Conservation (phyloP, 2,329 filamentous ascomycete species). For the Fusarium sp. region DNA sequence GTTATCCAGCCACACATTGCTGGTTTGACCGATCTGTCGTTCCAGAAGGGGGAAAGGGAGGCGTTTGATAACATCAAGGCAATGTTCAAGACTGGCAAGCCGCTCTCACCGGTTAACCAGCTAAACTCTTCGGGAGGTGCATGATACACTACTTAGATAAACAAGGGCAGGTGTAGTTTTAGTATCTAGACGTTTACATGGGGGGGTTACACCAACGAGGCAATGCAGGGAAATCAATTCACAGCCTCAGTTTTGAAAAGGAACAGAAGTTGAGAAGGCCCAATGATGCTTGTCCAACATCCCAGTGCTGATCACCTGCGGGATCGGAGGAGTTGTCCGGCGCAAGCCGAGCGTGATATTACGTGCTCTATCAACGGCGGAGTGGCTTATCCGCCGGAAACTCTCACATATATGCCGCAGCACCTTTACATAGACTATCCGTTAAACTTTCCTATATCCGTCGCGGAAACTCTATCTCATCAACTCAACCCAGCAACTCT, state of each 20-base stretch:
- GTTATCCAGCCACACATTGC: constrained; percentile 56
- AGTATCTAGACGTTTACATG: too few relatives aligned
- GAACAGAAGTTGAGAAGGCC: too few relatives aligned
- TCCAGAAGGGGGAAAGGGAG: constrained; percentile 53
- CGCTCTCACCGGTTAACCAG: constrained; percentile 50
- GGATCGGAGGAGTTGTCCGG: not conserved
- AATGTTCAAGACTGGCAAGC: constrained; percentile 50
- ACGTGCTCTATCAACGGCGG: not conserved
- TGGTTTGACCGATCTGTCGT: constrained; percentile 54
- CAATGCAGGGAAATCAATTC: too few relatives aligned
- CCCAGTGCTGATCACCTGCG: not conserved
- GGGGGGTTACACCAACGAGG: too few relatives aligned
- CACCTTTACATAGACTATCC: not conserved
- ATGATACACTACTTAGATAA: too few relatives aligned
- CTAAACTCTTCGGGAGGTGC: not conserved
- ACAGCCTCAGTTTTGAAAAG: too few relatives aligned
- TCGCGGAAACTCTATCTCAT: not conserved
- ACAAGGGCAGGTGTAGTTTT: too few relatives aligned
- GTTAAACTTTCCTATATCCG: not conserved
- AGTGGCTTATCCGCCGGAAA: not conserved
- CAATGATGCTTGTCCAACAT: not conserved
- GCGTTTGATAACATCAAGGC: constrained; percentile 56
- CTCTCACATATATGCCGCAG: not conserved
- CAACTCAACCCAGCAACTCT: not conserved
- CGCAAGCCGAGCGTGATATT: not conserved